Evolutionary conservation across 805 yeast genomes (phyloP).

Genomic region (Starmerella floricola): DNA sequence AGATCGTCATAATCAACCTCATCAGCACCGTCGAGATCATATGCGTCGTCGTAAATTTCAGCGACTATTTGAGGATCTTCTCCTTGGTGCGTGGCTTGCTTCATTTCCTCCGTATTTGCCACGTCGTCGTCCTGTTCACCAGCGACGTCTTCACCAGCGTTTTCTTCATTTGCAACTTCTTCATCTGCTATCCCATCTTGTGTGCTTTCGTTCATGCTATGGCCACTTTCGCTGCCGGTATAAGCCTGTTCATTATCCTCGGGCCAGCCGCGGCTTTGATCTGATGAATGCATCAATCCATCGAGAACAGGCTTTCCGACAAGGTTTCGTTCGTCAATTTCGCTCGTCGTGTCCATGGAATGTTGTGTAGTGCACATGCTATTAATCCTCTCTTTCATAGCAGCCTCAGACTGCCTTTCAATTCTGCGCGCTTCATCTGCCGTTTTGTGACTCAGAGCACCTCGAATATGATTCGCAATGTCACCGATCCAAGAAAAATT

Average conservation of each 20-base stretch:
- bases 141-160: neutral
- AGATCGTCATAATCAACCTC: slow-evolving; percentile 4
- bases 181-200: too few species aligned
- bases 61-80: neutral
- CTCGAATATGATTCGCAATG: slow-evolving; percentile 8
- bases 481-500: slow-evolving; percentile 14
- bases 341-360: neutral
- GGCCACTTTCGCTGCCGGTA: too few species aligned
- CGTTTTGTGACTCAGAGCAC: slow-evolving; percentile 3
- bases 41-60: neutral
- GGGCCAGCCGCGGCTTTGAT: too few species aligned
- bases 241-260: too few species aligned
- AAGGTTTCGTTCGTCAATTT: too few species aligned
- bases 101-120: neutral
- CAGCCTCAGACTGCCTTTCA: slow-evolving; percentile 11
- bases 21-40: slow-evolving; percentile 4
- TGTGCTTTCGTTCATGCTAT: too few species aligned
- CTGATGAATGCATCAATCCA: too few species aligned
- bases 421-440: slow-evolving; percentile 5
- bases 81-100: neutral
- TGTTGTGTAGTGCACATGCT: neutral
- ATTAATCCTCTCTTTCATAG: neutral
- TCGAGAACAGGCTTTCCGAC: too few species aligned
- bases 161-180: too few species aligned
- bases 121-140: neutral